A percentile compares a stretch with the other conserved stretches of the same genome.
Evolutionary conservation across 768 basidiomycete genomes (phyloP).

Genomic region (Leucogyrophana mollusca): DNA sequence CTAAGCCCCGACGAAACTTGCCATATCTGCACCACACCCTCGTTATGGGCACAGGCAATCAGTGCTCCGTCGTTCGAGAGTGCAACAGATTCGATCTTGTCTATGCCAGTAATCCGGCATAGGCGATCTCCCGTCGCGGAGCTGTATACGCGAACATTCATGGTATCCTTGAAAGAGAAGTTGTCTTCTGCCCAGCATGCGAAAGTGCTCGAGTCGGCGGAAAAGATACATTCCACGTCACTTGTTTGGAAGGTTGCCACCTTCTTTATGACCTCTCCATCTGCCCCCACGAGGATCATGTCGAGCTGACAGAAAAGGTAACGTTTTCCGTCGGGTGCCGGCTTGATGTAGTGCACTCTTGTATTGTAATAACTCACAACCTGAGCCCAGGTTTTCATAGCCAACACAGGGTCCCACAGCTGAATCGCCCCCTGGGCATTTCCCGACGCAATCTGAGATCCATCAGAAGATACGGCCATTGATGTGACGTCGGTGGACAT

Average conservation of each 20-base stretch:
- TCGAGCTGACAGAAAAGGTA: slow-evolving; percentile 11
- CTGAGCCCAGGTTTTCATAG: slow-evolving; percentile 6
- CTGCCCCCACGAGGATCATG: slow-evolving; percentile 3
- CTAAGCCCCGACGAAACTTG: slow-evolving; percentile 10
- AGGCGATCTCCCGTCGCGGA: slow-evolving; percentile 13
- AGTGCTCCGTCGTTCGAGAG: slow-evolving; percentile 14
- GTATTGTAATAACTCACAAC: background rate
- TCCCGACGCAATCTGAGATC: slow-evolving; percentile 8
- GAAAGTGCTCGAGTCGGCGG: slow-evolving; percentile 15
- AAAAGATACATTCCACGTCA: slow-evolving; percentile 3
- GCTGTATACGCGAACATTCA: slow-evolving; percentile 16
- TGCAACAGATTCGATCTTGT: slow-evolving; percentile 9
- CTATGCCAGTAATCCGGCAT: slow-evolving; percentile 14
- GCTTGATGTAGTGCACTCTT: slow-evolving; percentile 3
- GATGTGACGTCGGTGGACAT: background rate
- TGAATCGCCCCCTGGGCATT: slow-evolving; percentile 6
- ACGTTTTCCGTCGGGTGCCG: slow-evolving; percentile 11
- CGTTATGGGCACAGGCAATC: slow-evolving; percentile 14
- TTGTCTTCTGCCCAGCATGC: slow-evolving; percentile 16
- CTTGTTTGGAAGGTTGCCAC: slow-evolving; percentile 9
- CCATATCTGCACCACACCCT: slow-evolving; percentile 17
- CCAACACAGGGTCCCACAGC: slow-evolving; percentile 11
- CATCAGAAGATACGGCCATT: slow-evolving; percentile 10
- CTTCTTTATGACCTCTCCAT: slow-evolving; percentile 6
- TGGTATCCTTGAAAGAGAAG: slow-evolving; percentile 12